These are phyloP conservation scores for Aspergillus mulundensis DNA, from an alignment of 495 filamentous ascomycete genomes.

Conservation along the genomic window DNA sequence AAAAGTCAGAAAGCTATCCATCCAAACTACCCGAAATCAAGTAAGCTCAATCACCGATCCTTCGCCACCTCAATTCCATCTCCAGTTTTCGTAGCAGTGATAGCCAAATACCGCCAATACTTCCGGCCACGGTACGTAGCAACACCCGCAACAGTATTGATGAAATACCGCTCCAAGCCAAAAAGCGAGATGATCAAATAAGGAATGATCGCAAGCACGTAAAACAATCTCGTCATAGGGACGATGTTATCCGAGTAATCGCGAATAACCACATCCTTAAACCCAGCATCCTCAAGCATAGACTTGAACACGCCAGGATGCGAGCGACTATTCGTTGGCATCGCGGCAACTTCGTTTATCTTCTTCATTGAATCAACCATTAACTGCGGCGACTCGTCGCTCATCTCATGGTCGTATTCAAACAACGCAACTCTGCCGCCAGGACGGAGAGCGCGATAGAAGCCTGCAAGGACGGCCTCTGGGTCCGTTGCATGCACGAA, in stretches of 20 bases:
- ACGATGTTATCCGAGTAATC: constrained; percentile 48
- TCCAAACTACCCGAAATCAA: too few species aligned
- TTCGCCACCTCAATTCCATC: background rate
- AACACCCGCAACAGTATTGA: constrained; percentile 46
- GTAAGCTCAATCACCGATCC: background rate
- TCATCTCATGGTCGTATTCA: constrained; percentile 47
- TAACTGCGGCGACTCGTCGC: constrained; percentile 28
- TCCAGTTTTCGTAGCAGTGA: constrained; percentile 32
- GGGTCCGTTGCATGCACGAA: constrained; percentile 54
- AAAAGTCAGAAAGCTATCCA: too few species aligned
- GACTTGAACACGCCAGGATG: constrained; percentile 25
- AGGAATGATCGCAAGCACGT: constrained; percentile 47
- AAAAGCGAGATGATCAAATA: constrained; percentile 46
- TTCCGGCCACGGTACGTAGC: constrained; percentile 27
- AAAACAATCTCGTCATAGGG: constrained; percentile 52
- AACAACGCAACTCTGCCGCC: constrained; percentile 45
- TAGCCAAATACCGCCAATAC: constrained; percentile 34
- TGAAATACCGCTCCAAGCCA: constrained; percentile 40
- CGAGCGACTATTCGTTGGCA: constrained; percentile 42
- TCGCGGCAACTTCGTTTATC: constrained; percentile 43
- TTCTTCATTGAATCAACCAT: constrained; percentile 30
- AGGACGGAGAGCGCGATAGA: constrained; percentile 46
- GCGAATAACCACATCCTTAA: constrained; percentile 42
- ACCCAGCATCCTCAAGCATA: constrained; percentile 48
- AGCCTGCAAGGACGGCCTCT: constrained; percentile 39